A percentile compares a stretch with the other conserved stretches of the same genome.
Evolutionary conservation across 768 basidiomycete genomes (phyloP).

Genomic region (Mycena rosella): DNA sequence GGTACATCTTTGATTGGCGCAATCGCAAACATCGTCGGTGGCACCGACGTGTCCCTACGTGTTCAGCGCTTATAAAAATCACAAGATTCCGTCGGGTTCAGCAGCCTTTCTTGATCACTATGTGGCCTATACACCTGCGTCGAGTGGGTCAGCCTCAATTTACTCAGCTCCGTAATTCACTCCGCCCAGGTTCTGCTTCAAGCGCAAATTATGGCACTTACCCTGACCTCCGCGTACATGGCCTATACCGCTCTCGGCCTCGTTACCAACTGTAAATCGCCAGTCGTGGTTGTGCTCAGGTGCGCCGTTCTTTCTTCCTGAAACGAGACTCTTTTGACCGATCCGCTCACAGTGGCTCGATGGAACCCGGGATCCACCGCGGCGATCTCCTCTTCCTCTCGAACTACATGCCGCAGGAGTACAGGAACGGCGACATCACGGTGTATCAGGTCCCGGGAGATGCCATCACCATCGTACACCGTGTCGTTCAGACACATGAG

Average conservation of each 20-base stretch:
- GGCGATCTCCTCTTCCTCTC: slow-evolving; percentile 67
- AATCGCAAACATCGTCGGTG: too few species aligned
- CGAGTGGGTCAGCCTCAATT: too few species aligned
- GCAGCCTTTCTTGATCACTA: too few species aligned
- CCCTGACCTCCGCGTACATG: slow-evolving; percentile 45
- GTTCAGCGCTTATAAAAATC: too few species aligned
- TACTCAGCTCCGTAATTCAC: too few species aligned
- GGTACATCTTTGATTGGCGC: too few species aligned
- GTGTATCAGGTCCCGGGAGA: slow-evolving; percentile 65
- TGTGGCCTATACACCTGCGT: too few species aligned
- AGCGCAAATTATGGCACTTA: slow-evolving; percentile 9
- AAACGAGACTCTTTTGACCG: neutral
- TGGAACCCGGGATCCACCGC: slow-evolving; percentile 62
- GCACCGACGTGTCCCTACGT: too few species aligned
- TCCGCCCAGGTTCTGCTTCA: slow-evolving; percentile 27
- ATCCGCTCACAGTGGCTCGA: slow-evolving; percentile 49
- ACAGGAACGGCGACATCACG: slow-evolving; percentile 63
- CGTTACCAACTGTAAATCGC: slow-evolving; percentile 62
- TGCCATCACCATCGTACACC: slow-evolving; percentile 64
- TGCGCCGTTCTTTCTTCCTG: slow-evolving; percentile 37
- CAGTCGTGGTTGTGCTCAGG: slow-evolving; percentile 70
- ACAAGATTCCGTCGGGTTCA: too few species aligned
- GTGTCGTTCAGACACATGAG: slow-evolving; percentile 63
- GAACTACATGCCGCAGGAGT: slow-evolving; percentile 51
- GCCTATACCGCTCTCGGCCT: slow-evolving; percentile 64